A percentile compares a stretch with the other conserved stretches of the same genome.
These are phyloP conservation scores for Apophysomyces sp. DNA, from an alignment of 371 early-diverging fungal species.

Conservation along the genomic window DNA sequence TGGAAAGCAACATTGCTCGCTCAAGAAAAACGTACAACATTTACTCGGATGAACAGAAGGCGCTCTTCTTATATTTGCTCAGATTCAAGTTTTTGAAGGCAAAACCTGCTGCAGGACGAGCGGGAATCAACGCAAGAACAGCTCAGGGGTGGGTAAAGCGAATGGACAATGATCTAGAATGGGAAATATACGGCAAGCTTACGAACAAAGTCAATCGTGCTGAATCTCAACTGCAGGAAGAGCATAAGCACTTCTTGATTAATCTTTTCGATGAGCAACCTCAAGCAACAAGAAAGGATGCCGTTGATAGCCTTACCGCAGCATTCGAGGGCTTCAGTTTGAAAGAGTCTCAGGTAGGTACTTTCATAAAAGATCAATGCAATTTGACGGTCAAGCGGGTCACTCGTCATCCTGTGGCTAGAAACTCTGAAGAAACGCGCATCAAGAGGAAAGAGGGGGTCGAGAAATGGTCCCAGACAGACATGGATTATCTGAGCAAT, in stretches of 20 bases:
- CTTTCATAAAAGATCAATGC: conserved; percentile 17
- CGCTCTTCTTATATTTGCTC: no score
- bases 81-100: no score
- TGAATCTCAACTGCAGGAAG: conserved; percentile 25
- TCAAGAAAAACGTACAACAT: no score
- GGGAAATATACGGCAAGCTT: no score
- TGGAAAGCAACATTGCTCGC: no score
- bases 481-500: conserved; percentile 7
- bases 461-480: conserved; percentile 13
- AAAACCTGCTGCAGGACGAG: not conserved
- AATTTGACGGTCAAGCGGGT: conserved; percentile 17
- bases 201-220: conserved; percentile 10
- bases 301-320: conserved; percentile 14
- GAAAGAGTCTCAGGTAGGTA: conserved; percentile 18
- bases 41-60: no score
- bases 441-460: conserved; percentile 10
- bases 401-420: conserved; percentile 12
- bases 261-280: conserved; percentile 23
- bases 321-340: conserved; percentile 19
- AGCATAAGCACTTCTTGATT: conserved; percentile 18
- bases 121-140: conserved; percentile 12
- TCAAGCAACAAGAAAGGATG: conserved; percentile 7
- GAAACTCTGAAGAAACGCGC: not conserved
- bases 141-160: no score
- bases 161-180: no score